These are phyloP conservation scores for Vitis riparia DNA, from an alignment of 164 flowering plant species.

Conservation along the genomic window DNA sequence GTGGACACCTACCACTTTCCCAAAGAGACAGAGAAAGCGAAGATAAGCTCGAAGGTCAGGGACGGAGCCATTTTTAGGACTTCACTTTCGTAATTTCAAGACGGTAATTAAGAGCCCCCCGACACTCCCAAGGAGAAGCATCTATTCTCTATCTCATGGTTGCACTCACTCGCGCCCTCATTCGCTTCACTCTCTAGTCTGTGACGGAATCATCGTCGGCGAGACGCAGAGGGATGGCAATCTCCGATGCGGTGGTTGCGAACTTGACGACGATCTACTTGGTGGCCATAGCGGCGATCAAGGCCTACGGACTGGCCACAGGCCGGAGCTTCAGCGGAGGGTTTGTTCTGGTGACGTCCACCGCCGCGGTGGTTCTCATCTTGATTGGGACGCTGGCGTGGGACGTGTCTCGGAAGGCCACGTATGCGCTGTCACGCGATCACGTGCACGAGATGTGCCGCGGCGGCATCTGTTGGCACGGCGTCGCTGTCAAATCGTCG, in stretches of 20 bases:
- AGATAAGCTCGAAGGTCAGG: conserved; percentile 3
- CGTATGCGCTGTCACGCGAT: conserved; percentile 32
- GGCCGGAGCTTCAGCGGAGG: conserved; percentile 57
- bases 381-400: conserved; percentile 54
- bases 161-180: background rate
- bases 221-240: conserved; percentile 30
- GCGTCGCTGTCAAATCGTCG: conserved; percentile 63
- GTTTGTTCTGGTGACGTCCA: conserved; percentile 46
- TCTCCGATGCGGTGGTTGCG: conserved; percentile 59
- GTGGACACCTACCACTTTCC: conserved; percentile 5
- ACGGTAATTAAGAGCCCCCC: background rate
- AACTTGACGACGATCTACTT: conserved; percentile 61
- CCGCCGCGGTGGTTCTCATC: conserved; percentile 42
- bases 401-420: conserved; percentile 69
- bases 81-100: conserved; percentile 12
- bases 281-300: conserved; percentile 59
- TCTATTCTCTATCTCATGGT: background rate
- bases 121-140: conserved; percentile 15
- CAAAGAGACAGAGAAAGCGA: background rate
- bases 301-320: conserved; percentile 47
- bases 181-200: background rate
- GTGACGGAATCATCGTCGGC: background rate
- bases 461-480: conserved; percentile 87
- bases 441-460: conserved; percentile 40
- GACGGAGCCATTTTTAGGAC: background rate